These are phyloP conservation scores for Clitopilus passeckerianus DNA, from an alignment of 768 basidiomycete species.

Conservation along the genomic window DNA sequence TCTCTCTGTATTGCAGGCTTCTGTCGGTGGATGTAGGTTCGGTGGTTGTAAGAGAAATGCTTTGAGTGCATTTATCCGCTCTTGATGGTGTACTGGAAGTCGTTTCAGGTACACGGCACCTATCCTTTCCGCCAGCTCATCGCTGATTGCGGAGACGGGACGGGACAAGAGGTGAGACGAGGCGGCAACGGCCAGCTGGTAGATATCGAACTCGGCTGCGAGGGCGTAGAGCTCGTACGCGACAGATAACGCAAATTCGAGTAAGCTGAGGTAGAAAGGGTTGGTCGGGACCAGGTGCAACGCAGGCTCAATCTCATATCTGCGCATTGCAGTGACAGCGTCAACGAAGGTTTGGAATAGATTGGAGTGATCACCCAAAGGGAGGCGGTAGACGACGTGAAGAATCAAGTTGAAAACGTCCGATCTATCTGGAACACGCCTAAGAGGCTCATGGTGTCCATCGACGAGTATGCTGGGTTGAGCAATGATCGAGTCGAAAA, in stretches of 20 bases:
- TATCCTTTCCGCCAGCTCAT: background rate
- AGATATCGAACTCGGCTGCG: background rate
- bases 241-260: background rate
- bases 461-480: no score
- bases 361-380: background rate
- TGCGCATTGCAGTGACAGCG: background rate
- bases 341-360: background rate
- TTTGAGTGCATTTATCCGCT: background rate
- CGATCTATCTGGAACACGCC: background rate
- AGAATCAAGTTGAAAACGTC: background rate
- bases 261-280: background rate
- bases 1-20: background rate
- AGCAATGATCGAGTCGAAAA: no score
- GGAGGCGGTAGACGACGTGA: background rate
- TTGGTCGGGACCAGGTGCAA: background rate
- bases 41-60: background rate
- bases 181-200: background rate
- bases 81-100: background rate
- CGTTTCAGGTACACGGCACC: background rate
- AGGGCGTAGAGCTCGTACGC: background rate
- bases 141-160: background rate
- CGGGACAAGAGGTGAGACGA: background rate
- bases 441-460: no score
- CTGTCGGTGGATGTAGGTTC: background rate
- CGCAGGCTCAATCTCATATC: background rate